Percentiles rank a stretch among this genome's conserved stretches.
phyloP scores from a whole-genome alignment of 139 green algal species.

The Limnomonas spitsbergensis region DNA sequence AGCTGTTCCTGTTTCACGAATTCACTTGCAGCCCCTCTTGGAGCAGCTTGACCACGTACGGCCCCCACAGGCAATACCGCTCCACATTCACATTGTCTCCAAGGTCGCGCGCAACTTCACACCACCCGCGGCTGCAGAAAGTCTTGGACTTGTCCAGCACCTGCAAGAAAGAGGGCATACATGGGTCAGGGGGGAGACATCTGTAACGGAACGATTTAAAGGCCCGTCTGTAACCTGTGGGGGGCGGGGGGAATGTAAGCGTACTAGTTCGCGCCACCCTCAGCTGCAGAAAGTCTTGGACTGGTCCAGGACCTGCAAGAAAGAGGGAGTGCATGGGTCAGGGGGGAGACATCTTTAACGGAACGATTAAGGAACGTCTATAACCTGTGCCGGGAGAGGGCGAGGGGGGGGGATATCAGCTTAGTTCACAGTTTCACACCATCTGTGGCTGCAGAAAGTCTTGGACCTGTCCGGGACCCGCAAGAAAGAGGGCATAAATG shows the following conservation, averaged over 20 bases:
- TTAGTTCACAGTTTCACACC: not conserved
- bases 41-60: constrained; percentile 1
- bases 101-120: not conserved
- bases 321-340: no score
- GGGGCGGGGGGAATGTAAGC: no score
- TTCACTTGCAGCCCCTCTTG: constrained; percentile 5
- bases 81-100: constrained; percentile 8
- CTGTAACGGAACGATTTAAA: no score
- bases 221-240: no score
- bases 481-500: no score
- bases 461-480: not conserved
- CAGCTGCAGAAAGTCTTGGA: not conserved
- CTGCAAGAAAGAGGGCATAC: no score
- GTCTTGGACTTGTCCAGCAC: not conserved
- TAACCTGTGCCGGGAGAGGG: no score
- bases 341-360: no score
- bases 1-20: no score
- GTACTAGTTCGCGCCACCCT: not conserved
- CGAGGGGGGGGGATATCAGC: no score
- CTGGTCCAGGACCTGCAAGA: not conserved
- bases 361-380: no score
- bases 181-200: no score
- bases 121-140: not conserved
- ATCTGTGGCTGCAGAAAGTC: not conserved
- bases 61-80: constrained; percentile 10